Evolutionary conservation across 805 yeast species (phyloP).

Genomic region (Wickerhamiella azyma): DNA sequence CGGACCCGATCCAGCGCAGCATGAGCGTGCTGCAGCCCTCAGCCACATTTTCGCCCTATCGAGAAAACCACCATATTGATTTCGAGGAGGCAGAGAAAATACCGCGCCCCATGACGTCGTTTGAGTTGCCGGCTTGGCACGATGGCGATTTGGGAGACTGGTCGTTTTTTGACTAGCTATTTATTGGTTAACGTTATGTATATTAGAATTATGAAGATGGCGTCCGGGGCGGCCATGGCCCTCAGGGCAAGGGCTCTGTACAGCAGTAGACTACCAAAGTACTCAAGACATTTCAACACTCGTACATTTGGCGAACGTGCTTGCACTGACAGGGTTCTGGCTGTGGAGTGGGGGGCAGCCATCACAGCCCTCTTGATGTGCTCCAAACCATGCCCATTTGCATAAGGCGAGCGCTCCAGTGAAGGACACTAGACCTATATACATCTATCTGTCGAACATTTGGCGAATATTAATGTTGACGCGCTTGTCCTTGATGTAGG

Average conservation of each 20-base stretch:
- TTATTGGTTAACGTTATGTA: background rate
- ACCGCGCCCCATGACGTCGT: slow-evolving; percentile 12
- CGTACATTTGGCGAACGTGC: no score
- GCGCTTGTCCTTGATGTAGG: slow-evolving; percentile 27
- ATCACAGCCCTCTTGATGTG: no score
- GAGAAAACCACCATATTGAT: background rate
- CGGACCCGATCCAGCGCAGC: slow-evolving; percentile 6
- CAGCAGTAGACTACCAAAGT: no score
- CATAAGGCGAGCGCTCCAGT: no score
- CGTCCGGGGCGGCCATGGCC: no score
- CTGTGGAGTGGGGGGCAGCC: no score
- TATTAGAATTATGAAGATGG: background rate
- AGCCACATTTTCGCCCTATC: slow-evolving; percentile 4
- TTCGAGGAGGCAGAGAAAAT: slow-evolving; percentile 11
- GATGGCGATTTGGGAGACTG: slow-evolving; percentile 10
- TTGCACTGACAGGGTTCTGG: no score
- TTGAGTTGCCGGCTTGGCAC: slow-evolving; percentile 13
- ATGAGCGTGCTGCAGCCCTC: slow-evolving; percentile 8
- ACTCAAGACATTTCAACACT: no score
- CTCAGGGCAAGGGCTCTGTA: no score
- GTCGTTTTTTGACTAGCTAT: slow-evolving; percentile 11
- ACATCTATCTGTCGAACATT: slow-evolving; percentile 18
- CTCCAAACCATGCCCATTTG: no score
- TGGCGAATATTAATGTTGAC: slow-evolving; percentile 31
- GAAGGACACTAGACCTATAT: no score